Percentiles rank a stretch among this genome's conserved stretches.
Conservation (phyloP, 306 rosid species). For the Quercus glauca region DNA sequence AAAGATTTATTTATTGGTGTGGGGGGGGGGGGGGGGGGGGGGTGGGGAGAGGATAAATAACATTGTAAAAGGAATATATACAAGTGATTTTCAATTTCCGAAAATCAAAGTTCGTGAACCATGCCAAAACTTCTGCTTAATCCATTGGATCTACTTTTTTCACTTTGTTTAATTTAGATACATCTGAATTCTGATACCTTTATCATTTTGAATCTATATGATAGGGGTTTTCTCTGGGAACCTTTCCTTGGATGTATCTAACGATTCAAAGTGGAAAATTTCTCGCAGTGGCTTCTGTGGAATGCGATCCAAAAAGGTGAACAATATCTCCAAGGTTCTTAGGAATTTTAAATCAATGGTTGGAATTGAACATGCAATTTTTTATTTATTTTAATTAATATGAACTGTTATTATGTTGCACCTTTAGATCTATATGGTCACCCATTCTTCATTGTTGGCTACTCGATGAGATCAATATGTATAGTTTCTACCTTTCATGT, state of each 20-base stretch:
- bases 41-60: too few species aligned
- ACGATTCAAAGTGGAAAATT: conserved; percentile 66
- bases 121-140: neutral
- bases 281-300: conserved; percentile 83
- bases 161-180: too few species aligned
- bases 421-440: neutral
- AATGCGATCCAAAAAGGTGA: conserved; percentile 91
- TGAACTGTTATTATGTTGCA: neutral
- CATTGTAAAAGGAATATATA: neutral
- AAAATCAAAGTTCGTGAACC: neutral
- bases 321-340: conserved; percentile 6
- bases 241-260: conserved; percentile 69
- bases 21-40: too few species aligned
- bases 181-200: conserved; percentile 1
- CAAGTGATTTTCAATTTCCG: neutral
- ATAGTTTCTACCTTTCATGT: neutral
- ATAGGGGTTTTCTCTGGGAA: conserved; percentile 80
- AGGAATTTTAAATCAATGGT: neutral
- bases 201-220: neutral
- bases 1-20: too few species aligned
- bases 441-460: neutral
- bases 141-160: neutral
- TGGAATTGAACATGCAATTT: neutral
- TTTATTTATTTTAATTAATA: neutral
- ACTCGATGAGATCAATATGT: neutral